phyloP scores from a whole-genome alignment of 2,329 filamentous ascomycete species.

The Calonectria hawksworthii region DNA sequence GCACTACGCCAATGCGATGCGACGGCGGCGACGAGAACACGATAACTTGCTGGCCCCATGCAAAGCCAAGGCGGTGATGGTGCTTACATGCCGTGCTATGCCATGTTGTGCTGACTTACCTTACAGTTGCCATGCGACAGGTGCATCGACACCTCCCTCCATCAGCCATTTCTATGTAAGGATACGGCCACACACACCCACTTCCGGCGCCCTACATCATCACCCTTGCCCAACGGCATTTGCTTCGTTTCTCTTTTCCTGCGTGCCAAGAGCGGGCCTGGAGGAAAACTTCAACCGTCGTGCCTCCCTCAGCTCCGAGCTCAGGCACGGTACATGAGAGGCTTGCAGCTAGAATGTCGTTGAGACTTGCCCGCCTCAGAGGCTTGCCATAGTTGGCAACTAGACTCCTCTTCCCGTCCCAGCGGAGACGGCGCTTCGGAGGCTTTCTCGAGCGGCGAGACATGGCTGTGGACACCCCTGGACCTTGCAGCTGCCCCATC shows the following conservation, averaged over 20 bases:
- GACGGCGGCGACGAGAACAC: background rate
- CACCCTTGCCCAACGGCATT: slow-evolving; percentile 16
- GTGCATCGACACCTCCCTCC: slow-evolving; percentile 10
- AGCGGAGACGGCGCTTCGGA: slow-evolving; percentile 12
- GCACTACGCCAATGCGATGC: slow-evolving; percentile 7
- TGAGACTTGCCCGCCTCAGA: background rate
- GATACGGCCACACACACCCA: slow-evolving; percentile 7
- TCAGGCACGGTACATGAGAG: background rate
- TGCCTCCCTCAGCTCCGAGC: slow-evolving; percentile 3
- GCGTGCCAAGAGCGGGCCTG: background rate
- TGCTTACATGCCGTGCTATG: slow-evolving; percentile 18
- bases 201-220: background rate
- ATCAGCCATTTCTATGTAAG: slow-evolving; percentile 9
- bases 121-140: slow-evolving; percentile 17
- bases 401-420: background rate
- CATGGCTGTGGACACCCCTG: slow-evolving; percentile 12
- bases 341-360: background rate
- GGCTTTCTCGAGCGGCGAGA: background rate
- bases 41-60: slow-evolving; percentile 11
- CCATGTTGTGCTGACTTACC: slow-evolving; percentile 16
- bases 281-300: slow-evolving; percentile 8
- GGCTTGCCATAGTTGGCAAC: background rate
- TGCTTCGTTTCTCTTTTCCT: background rate
- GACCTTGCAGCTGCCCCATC: slow-evolving; percentile 15
- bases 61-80: background rate